These are phyloP conservation scores for Vitis labrusca DNA, from an alignment of 164 flowering plant genomes.

Conservation along the genomic window DNA sequence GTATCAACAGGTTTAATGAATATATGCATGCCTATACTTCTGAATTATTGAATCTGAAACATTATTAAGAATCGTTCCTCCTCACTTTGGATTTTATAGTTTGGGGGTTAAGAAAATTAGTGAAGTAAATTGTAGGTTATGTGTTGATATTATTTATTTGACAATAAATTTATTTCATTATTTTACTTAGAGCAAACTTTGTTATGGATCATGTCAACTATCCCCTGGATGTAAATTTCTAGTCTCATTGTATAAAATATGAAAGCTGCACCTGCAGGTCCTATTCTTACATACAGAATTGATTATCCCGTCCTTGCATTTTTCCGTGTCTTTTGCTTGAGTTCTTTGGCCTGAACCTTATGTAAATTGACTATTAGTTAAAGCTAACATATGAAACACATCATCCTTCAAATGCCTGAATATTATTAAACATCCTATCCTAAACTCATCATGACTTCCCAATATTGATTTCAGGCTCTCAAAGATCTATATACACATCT, in stretches of 20 bases:
- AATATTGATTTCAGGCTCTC: slow-evolving; percentile 63
- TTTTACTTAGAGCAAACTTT: too few relatives aligned
- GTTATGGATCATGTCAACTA: background rate
- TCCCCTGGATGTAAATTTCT: background rate
- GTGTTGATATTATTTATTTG: too few relatives aligned
- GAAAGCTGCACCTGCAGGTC: background rate
- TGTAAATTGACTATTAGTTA: background rate
- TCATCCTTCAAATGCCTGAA: background rate
- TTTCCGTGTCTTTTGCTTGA: background rate
- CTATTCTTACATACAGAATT: background rate
- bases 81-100: too few relatives aligned
- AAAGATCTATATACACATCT: slow-evolving; percentile 73
- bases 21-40: background rate
- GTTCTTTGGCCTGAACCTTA: background rate
- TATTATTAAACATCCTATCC: too few relatives aligned
- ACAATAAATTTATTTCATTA: too few relatives aligned
- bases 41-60: background rate
- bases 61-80: background rate
- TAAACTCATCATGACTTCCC: background rate
- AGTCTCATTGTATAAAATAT: background rate
- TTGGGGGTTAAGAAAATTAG: background rate
- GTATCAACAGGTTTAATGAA: slow-evolving; percentile 63
- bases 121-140: too few relatives aligned
- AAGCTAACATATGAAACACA: background rate
- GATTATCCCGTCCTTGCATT: background rate